Base-by-base conservation (phyloP, 495 filamentous ascomycete genomes). In the Neurospora sp. region DNA sequence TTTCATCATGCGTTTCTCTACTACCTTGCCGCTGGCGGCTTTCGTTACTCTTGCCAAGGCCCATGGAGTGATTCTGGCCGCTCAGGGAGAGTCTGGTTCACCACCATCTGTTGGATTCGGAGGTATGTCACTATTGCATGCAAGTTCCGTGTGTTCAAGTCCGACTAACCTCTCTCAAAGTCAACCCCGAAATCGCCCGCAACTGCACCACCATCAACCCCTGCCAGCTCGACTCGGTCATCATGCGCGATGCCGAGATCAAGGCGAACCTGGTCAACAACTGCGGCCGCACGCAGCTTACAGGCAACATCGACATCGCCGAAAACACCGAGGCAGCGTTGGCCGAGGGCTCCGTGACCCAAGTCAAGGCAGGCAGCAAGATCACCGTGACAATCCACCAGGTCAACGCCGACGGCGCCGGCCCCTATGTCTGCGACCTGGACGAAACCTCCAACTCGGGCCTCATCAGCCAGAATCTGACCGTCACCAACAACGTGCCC, bases 321-420 rank as follows among this genome's bases (percentile, higher is more conserved):
- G 84, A 86, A 76, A 85, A 84, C 74, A 87, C 85, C 8, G 85
- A 87, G 77, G 83, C 85, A 65, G 81, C 80, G 31, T 77, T 87
- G 31, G 81, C 82, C 69, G 82, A 79, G 3, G 74, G 74, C 8
- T 74, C 80, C 38, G 83, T 87, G 7, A 87, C 85, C 8, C 75
- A 81, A 41, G 84, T 87, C 69, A 73, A 80, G 74, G 39, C 76
- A 0, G 83, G 84, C 68, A 78, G 75, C 12, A 68, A 80, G 22
- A 68, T 86, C 6, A 79, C 75, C 0, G 82, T 85, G 31, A 86
- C 83, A 16, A 80, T 88, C 42, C 82, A 87, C 73, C 86, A 88
- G 72, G 85, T 88, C 71, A 88, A 88, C 72, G 85, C 83, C 27
- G 86, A 88, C 74, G 86, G 86, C 38, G 86, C 86, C 20, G 86